Evolutionary conservation across 2,329 filamentous ascomycete species (phyloP).

Genomic region (Stromatinia cepivora): DNA sequence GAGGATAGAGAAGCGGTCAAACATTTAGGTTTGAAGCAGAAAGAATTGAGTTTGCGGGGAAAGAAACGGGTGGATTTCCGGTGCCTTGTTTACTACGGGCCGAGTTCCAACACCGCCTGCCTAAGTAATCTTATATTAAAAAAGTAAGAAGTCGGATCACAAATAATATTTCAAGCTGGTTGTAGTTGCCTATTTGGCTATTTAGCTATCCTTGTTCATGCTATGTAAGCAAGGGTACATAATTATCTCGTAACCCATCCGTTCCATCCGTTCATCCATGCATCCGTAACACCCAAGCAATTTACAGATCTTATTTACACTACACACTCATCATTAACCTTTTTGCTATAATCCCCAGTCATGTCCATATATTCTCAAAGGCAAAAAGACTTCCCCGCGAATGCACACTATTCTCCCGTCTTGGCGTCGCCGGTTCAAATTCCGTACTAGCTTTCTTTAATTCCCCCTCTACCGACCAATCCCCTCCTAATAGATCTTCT

Average conservation of each 20-base stretch:
- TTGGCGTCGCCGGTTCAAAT: neutral
- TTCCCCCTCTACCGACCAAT: constrained; percentile 45
- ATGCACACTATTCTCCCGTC: constrained; percentile 24
- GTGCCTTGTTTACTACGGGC: no score
- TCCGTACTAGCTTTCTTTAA: constrained; percentile 37
- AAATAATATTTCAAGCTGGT: neutral
- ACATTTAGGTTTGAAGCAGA: neutral
- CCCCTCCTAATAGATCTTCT: constrained; percentile 37
- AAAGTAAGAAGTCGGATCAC: neutral
- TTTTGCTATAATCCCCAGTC: constrained; percentile 17
- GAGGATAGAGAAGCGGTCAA: neutral
- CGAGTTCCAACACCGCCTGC: neutral
- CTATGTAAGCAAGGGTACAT: constrained; percentile 11
- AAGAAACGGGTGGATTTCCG: neutral
- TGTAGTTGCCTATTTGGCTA: neutral
- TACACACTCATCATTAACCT: neutral
- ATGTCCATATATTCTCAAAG: constrained; percentile 26
- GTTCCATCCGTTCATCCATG: neutral
- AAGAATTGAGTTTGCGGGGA: constrained; percentile 1
- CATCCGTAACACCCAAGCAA: constrained; percentile 11
- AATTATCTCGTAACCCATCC: neutral
- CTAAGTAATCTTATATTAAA: neutral
- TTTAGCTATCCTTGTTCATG: neutral
- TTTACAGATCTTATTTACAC: neutral
- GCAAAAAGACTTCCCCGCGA: constrained; percentile 33